Evolutionary conservation across 495 filamentous ascomycete genomes (phyloP).

Genomic region (Talaromyces trachyspermus): DNA sequence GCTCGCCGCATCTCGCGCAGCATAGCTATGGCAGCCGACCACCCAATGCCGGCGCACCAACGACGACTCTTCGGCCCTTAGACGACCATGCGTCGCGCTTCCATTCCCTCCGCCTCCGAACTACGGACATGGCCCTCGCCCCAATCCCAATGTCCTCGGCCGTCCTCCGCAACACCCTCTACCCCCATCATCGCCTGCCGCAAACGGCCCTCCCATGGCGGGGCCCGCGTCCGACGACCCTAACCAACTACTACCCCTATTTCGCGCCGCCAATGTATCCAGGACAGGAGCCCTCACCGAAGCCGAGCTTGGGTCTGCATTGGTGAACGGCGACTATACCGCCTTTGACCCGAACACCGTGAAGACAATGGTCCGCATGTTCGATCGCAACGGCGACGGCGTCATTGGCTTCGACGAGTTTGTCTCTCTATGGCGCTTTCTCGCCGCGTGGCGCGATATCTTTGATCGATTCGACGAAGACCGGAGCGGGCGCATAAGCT

Average conservation of each 20-base stretch:
- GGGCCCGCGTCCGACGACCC: constrained; percentile 56
- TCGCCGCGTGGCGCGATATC: constrained; percentile 84
- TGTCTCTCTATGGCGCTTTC: constrained; percentile 86
- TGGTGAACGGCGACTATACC: constrained; percentile 94
- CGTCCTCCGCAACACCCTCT: constrained; percentile 47
- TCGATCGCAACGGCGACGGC: constrained; percentile 78
- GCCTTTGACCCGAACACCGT: constrained; percentile 95
- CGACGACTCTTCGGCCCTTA: constrained; percentile 16
- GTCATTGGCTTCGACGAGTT: constrained; percentile 94
- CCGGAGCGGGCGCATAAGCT: constrained; percentile 74
- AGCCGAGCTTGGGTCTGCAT: constrained; percentile 77
- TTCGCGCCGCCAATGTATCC: constrained; percentile 82
- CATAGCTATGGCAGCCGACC: constrained; percentile 24
- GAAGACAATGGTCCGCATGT: constrained; percentile 98
- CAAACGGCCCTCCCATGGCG: constrained; percentile 42
- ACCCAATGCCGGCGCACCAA: constrained; percentile 17
- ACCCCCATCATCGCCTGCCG: constrained; percentile 40
- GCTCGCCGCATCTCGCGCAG: constrained; percentile 23
- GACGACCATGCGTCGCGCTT: constrained; percentile 35
- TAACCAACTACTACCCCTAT: constrained; percentile 66
- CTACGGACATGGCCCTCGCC: constrained; percentile 53
- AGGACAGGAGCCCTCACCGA: constrained; percentile 79
- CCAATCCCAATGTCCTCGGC: constrained; percentile 36
- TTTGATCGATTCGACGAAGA: constrained; percentile 96
- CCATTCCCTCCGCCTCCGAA: constrained; percentile 51